These are phyloP conservation scores for Magnusiomyces tetraspermus DNA, from an alignment of 1,139 yeast species.

Conservation along the genomic window DNA sequence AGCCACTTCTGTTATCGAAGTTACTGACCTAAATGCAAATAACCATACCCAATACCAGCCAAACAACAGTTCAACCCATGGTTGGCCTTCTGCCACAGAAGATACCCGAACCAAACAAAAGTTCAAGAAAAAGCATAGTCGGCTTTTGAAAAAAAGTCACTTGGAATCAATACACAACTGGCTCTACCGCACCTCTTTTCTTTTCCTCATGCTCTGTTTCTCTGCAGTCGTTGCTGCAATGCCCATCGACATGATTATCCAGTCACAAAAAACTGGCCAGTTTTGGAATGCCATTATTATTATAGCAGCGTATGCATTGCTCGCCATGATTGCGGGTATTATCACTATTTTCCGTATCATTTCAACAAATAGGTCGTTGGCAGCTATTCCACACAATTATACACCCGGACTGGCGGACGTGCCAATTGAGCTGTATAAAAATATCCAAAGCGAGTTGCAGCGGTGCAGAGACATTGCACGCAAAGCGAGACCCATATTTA, in stretches of 20 bases:
- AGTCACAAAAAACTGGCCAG: conserved; percentile 49
- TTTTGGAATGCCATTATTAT: conserved; percentile 66
- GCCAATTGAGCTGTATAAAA: conserved; percentile 40
- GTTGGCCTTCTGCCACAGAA: neutral
- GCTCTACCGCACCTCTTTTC: conserved; percentile 49
- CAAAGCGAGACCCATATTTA: conserved; percentile 42
- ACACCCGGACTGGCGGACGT: conserved; percentile 60
- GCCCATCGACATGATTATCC: conserved; percentile 67
- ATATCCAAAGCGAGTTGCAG: conserved; percentile 38
- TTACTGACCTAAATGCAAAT: neutral
- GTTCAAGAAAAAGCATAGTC: neutral
- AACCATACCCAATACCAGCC: no score
- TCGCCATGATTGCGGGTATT: conserved; percentile 41
- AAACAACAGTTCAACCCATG: neutral
- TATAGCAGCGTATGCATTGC: conserved; percentile 58
- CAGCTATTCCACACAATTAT: conserved; percentile 59
- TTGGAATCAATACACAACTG: conserved; percentile 1
- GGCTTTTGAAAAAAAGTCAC: neutral
- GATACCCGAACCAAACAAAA: neutral
- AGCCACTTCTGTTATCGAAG: neutral
- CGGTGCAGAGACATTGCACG: conserved; percentile 41
- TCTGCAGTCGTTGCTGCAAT: conserved; percentile 55
- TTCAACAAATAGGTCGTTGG: conserved; percentile 47
- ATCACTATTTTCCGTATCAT: conserved; percentile 48
- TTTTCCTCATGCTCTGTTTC: conserved; percentile 42